Evolutionary conservation across 495 filamentous ascomycete genomes (phyloP), one percentile per base, ranked within the genome.

Genomic region (Talaromyces stipitatus): DNA sequence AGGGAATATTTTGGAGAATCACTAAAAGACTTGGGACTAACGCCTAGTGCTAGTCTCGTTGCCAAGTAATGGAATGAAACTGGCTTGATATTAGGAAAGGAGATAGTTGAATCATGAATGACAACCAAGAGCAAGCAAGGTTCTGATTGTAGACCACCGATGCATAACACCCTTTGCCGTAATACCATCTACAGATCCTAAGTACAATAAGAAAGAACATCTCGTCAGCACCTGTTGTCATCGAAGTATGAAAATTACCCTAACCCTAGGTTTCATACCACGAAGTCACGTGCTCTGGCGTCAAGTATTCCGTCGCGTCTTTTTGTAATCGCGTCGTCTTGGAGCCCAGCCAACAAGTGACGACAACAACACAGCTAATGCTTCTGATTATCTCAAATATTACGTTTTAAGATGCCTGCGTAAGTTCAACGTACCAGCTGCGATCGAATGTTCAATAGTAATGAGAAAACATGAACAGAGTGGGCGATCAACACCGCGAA

Each of bases 21-120:
- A 14, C 69, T 99, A 58, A 94, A 94, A 72, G 95, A 99, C 68
- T 87, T 95, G 23, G 91, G 90, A 11, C 72, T 97, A 58, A 85
- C 90, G 11, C 94, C 94, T 9, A 95, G 89, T 61, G 92, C 91
- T 54, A 91, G 86, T 55, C 75, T 99, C 56, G 82, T 96, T 60
- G 82, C 94, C 36, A 81, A 85, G 63, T 78, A 55, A 72, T 61
- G 46, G 23, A 27, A 6, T 12, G 41, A 12, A 47, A 26, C 29
- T 9, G 30, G 18, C 1, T 6, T 52, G 43, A 61, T 23, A 65
- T 50, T 14, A 9, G n/a, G 12, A 12, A 62, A 20, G 4, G 12
- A 22, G 4, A 11, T 11, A 20, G 33, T 27, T 32, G 28, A 43
- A 6, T 20, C 16, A 41, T 18, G 33, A n/a, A 38, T 38, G 36